Evolutionary conservation across 768 basidiomycete species (phyloP), one percentile per base, ranked within the genome.

Genomic region (Boletus rubroflammeus): DNA sequence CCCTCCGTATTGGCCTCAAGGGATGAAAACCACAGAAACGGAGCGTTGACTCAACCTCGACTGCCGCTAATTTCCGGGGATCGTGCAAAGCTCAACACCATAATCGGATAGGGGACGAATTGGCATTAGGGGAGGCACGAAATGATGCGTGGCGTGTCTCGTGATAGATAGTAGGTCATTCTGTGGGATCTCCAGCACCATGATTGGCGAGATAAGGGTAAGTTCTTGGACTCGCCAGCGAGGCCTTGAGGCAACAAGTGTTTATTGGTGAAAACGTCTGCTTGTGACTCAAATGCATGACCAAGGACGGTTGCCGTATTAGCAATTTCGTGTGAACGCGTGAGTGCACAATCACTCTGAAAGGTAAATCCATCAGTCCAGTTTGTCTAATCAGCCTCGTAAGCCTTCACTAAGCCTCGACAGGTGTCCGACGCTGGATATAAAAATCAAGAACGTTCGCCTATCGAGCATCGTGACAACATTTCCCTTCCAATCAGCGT

Each of bases 241-340:
- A 11, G 6, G n/a, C n/a, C 14, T 35, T 5, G n/a, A 40, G 17
- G 38, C 13, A 23, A 23, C 40, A 41, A 9, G 41, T 2, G 23
- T 25, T 21, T 13, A 19, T 19, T 28, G 6, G 8, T 13, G 21
- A 31, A 4, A 8, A 8, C n/a, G 17, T 17, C 5, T 11, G 35
- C 28, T 36, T 11, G 28, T 23, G 21, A n/a, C n/a, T n/a, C n/a
- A n/a, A n/a, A n/a, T 23, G 21, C 39, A 23, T 40, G 39, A 40
- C 39, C 41, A 15, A 25, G 31, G 2, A n/a, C n/a, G n/a, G 19
- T 21, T n/a, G n/a, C 10, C 15, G 14, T 5, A 41, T 50, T 60
- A 43, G 54, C 42, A 44, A 66, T 34, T 0, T 13, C 61, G 63
- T 68, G 68, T 15, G 46, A 62, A 41, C 40, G 59, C 68, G 66